These are phyloP conservation scores for Corymbia citriodora DNA, from an alignment of 441 rosid genomes.

Conservation along the genomic window DNA sequence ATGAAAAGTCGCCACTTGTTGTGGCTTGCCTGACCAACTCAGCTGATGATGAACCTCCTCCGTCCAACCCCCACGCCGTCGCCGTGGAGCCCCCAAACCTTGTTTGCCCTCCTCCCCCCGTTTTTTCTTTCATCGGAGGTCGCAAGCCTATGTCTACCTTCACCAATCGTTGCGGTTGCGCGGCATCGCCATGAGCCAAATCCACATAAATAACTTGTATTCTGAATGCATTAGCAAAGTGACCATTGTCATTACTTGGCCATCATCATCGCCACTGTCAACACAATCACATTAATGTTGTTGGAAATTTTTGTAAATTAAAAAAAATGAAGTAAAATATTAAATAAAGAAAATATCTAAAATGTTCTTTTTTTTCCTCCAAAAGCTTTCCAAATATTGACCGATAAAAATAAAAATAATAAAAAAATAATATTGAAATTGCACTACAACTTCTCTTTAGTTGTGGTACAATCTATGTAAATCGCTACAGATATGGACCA, in stretches of 20 bases:
- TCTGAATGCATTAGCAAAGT: not conserved
- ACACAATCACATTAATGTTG: not conserved
- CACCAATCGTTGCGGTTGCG: not conserved
- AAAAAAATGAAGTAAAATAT: not conserved
- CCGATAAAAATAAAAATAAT: not conserved
- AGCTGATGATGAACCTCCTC: not conserved
- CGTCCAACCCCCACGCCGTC: not conserved
- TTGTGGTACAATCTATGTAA: not conserved
- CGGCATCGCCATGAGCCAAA: not conserved
- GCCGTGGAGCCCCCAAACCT: not conserved
- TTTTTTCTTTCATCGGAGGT: no score
- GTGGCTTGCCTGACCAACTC: not conserved
- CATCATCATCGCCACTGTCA: not conserved
- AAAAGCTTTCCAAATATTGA: not conserved
- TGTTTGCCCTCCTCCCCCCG: no score
- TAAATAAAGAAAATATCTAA: not conserved
- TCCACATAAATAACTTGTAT: not conserved
- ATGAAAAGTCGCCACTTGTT: not conserved
- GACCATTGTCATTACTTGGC: not conserved
- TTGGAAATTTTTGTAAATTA: not conserved
- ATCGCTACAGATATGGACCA: not conserved
- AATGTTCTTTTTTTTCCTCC: not conserved
- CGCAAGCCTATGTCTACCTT: not conserved
- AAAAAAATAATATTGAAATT: not conserved
- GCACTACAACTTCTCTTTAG: not conserved